A percentile compares a stretch with the other conserved stretches of the same genome.
These are phyloP conservation scores for Blastobotrys attinorum DNA, from an alignment of 805 yeast genomes.

Conservation along the genomic window DNA sequence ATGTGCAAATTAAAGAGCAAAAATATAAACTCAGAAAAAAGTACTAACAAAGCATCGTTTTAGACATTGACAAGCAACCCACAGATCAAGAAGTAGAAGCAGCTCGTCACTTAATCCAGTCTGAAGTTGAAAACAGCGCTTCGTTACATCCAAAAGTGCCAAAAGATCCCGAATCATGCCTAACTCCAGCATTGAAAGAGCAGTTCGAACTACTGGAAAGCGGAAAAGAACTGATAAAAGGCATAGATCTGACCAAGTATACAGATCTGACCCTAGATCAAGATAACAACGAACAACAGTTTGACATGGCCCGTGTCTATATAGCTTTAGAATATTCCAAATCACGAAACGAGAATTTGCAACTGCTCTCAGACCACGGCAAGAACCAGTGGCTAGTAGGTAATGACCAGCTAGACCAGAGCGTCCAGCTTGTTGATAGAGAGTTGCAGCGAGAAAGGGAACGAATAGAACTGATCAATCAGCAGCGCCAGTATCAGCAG, in stretches of 20 bases:
- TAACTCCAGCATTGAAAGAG: slow-evolving; percentile 5
- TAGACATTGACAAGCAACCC: background rate
- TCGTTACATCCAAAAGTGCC: slow-evolving; percentile 1
- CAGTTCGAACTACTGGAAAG: slow-evolving; percentile 6
- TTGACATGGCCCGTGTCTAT: slow-evolving; percentile 16
- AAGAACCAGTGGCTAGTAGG: slow-evolving; percentile 27
- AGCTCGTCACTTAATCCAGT: background rate
- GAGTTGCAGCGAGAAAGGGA: slow-evolving; percentile 12
- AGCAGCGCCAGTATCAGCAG: slow-evolving; percentile 14
- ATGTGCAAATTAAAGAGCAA: background rate
- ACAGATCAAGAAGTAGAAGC: background rate
- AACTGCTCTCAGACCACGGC: slow-evolving; percentile 20
- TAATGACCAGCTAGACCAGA: slow-evolving; percentile 23
- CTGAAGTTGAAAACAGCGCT: background rate
- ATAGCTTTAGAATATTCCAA: slow-evolving; percentile 22
- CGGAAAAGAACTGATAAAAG: slow-evolving; percentile 6
- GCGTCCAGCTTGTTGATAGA: slow-evolving; percentile 16
- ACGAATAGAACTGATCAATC: slow-evolving; percentile 13
- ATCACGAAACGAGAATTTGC: slow-evolving; percentile 22
- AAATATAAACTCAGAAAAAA: background rate
- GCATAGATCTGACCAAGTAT: slow-evolving; percentile 23
- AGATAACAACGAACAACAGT: slow-evolving; percentile 1
- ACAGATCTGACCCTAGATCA: slow-evolving; percentile 18
- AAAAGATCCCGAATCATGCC: slow-evolving; percentile 1
- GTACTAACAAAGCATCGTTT: too few relatives aligned